Percentiles rank a stretch among this genome's conserved stretches.
phyloP scores from a whole-genome alignment of 2,329 filamentous ascomycete species.

The Chrysosporium queenslandicum region DNA sequence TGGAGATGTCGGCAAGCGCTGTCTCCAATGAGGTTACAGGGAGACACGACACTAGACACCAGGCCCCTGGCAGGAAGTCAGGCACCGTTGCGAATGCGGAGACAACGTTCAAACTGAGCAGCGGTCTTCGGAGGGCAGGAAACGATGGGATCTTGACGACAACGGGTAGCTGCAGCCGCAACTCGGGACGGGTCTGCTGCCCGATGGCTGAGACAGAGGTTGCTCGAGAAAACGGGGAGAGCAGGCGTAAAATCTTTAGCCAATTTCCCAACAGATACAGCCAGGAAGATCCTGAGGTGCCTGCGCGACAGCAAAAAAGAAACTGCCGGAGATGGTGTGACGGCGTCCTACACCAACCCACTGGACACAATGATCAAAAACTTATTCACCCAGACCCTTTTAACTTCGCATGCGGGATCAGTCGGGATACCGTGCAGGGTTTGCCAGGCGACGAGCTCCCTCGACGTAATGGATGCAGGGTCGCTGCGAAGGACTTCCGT shows the following conservation, averaged over 20 bases:
- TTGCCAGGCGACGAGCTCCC: neutral
- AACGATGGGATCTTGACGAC: neutral
- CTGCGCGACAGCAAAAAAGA: conserved; percentile 2
- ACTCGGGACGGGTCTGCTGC: neutral
- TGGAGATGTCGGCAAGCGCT: neutral
- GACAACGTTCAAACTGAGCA: neutral
- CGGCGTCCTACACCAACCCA: conserved; percentile 7
- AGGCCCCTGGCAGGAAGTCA: neutral
- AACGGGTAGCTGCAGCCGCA: conserved; percentile 3
- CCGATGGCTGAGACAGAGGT: neutral
- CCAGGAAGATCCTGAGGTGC: neutral
- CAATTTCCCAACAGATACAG: neutral
- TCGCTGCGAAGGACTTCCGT: neutral
- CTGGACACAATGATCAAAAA: neutral
- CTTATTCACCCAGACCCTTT: neutral
- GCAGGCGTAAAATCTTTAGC: neutral
- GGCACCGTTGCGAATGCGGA: neutral
- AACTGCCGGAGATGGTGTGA: conserved; percentile 6
- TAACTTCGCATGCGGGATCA: conserved; percentile 1
- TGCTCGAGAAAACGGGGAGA: neutral
- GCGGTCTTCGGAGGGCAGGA: neutral
- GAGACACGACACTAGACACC: neutral
- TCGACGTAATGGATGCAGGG: neutral
- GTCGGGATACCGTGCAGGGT: neutral
- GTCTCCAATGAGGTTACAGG: neutral